phyloP scores from a whole-genome alignment of 352 stramenopile species.

The Pythium chondricola region DNA sequence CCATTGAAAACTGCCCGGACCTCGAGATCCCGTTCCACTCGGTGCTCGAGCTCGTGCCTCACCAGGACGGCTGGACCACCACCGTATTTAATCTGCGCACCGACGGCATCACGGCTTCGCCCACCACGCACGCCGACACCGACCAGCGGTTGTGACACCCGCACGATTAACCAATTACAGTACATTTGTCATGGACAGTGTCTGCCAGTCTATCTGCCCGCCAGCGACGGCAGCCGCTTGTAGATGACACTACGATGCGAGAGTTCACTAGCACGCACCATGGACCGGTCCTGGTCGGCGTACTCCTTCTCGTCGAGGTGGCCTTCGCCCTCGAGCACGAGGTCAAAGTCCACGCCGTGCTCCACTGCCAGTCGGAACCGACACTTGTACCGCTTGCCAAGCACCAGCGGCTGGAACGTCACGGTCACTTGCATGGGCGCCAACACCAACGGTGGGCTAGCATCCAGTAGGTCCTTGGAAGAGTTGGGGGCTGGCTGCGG shows the following conservation, averaged over 20 bases:
- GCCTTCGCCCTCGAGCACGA: conserved; percentile 62
- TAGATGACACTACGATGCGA: conserved; percentile 53
- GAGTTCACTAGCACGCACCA: conserved; percentile 32
- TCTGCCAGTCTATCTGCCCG: too few relatives aligned
- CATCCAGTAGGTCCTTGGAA: conserved; percentile 21
- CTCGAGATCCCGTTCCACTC: conserved; percentile 84
- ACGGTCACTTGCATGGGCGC: conserved; percentile 37
- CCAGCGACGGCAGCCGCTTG: conserved; percentile 18
- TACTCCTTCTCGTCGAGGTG: conserved; percentile 49
- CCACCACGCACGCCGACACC: conserved; percentile 4
- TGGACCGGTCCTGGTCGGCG: conserved; percentile 39
- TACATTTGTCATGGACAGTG: too few relatives aligned
- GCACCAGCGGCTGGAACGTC: conserved; percentile 36
- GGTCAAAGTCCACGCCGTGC: conserved; percentile 54
- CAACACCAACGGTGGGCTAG: conserved; percentile 28
- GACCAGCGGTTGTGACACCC: neutral
- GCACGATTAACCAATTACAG: too few relatives aligned
- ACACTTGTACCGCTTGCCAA: conserved; percentile 41
- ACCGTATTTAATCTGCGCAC: conserved; percentile 78
- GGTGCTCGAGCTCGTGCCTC: conserved; percentile 75
- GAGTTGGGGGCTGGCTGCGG: conserved; percentile 33
- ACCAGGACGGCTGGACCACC: conserved; percentile 75
- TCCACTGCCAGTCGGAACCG: conserved; percentile 65
- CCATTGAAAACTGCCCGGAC: conserved; percentile 68
- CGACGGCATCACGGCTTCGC: conserved; percentile 11